Conservation (phyloP, 805 yeast species). For the Kuraishia piskuri region DNA sequence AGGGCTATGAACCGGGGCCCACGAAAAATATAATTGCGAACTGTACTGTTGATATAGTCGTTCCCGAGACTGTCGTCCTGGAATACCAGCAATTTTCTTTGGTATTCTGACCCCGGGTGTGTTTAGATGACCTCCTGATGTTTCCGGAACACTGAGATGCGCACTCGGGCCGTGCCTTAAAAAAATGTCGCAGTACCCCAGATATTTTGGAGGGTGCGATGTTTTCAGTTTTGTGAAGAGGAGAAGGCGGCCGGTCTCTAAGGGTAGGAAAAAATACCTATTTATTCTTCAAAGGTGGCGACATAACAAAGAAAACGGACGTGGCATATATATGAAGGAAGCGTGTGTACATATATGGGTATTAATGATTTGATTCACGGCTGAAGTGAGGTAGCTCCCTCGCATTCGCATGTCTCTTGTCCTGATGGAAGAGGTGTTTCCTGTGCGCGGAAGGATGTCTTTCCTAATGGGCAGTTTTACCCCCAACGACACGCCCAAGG, state of each 20-base stretch:
- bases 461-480: too few relatives aligned
- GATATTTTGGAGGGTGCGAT: neutral
- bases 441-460: neutral
- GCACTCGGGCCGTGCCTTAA: neutral
- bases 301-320: neutral
- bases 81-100: too few relatives aligned
- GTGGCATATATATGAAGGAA: neutral
- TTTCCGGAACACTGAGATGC: neutral
- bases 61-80: too few relatives aligned
- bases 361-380: neutral
- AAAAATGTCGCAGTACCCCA: neutral
- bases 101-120: neutral
- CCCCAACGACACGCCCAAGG: too few relatives aligned
- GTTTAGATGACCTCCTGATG: neutral
- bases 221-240: neutral
- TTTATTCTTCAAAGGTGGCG: neutral
- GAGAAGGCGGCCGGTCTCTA: neutral
- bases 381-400: neutral
- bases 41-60: neutral
- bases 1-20: neutral
- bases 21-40: neutral
- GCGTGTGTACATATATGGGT: neutral
- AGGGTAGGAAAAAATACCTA: neutral
- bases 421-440: neutral
- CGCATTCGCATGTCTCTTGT: neutral